These are phyloP conservation scores for Acanthamoeba triangularis DNA, from an alignment of 208 protist genomes.

Conservation along the genomic window DNA sequence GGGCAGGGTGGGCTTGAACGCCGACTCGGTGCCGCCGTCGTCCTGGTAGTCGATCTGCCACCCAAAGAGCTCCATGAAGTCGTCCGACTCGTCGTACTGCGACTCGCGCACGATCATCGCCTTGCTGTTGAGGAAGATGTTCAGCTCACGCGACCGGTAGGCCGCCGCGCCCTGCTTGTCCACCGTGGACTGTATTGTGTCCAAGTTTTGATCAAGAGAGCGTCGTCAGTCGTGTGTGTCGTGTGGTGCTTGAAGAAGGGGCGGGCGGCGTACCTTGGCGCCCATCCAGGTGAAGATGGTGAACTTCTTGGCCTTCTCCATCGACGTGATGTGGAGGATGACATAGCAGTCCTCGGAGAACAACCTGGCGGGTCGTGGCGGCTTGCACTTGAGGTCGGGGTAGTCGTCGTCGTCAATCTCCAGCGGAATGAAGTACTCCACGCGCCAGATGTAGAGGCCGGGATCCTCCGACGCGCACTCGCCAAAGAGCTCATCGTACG, in stretches of 20 bases:
- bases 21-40: background rate
- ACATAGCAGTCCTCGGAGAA: slow-evolving; percentile 28
- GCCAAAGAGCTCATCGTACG: slow-evolving; percentile 47
- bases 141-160: background rate
- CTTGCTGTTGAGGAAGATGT: slow-evolving; percentile 46
- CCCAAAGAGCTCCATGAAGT: background rate
- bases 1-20: slow-evolving; percentile 19
- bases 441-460: slow-evolving; percentile 17
- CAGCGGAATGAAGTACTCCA: slow-evolving; percentile 52
- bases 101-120: background rate
- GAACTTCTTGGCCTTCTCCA: slow-evolving; percentile 23
- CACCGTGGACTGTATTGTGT: background rate
- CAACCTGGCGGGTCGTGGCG: background rate
- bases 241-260: background rate
- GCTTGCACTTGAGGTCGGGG: slow-evolving; percentile 40
- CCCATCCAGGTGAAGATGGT: slow-evolving; percentile 32
- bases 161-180: background rate
- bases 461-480: slow-evolving; percentile 55
- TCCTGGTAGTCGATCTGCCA: background rate
- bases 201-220: background rate
- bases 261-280: background rate
- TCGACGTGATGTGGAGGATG: slow-evolving; percentile 12
- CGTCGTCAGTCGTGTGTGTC: background rate
- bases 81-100: background rate
- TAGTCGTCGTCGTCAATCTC: slow-evolving; percentile 41